Conservation (phyloP, 106 monocot genomes). For the Dendrobium catenatum region DNA sequence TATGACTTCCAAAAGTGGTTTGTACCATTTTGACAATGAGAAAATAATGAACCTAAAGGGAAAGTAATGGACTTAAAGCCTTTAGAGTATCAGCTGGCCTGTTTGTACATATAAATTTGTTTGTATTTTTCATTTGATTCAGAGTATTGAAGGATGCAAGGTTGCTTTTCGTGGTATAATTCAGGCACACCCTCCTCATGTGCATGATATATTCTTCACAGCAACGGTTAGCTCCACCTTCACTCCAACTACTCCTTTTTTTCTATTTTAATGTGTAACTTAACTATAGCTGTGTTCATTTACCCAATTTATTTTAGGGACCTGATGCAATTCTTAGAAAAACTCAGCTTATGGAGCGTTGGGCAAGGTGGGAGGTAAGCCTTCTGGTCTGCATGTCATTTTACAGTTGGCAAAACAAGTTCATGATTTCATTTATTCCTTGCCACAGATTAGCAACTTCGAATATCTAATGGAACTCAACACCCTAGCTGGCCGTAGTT, state of each 20-base stretch:
- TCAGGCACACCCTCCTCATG: conserved; percentile 71
- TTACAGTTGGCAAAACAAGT: background rate
- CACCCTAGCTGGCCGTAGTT: conserved; percentile 91
- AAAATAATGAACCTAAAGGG: background rate
- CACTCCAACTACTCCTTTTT: background rate
- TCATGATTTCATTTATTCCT: conserved; percentile 1
- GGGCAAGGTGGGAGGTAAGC: conserved; percentile 98
- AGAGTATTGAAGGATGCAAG: conserved; percentile 83
- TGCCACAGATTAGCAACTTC: conserved; percentile 93
- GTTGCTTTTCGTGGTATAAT: conserved; percentile 82
- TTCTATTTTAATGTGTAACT: conserved; percentile 1
- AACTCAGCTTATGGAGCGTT: conserved; percentile 94
- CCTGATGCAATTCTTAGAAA: conserved; percentile 85
- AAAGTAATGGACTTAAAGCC: background rate
- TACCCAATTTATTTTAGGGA: conserved; percentile 40
- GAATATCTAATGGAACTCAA: conserved; percentile 99
- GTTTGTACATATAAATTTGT: background rate
- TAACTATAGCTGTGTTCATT: background rate
- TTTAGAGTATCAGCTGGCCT: background rate
- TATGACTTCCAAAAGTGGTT: background rate
- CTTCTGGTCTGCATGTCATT: conserved; percentile 2
- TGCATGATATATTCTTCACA: conserved; percentile 77
- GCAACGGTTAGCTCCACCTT: conserved; percentile 49
- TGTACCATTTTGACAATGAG: background rate
- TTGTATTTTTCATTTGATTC: conserved; percentile 13